These are phyloP conservation scores for Leccinum boreale DNA, from an alignment of 768 basidiomycete genomes.

Conservation along the genomic window DNA sequence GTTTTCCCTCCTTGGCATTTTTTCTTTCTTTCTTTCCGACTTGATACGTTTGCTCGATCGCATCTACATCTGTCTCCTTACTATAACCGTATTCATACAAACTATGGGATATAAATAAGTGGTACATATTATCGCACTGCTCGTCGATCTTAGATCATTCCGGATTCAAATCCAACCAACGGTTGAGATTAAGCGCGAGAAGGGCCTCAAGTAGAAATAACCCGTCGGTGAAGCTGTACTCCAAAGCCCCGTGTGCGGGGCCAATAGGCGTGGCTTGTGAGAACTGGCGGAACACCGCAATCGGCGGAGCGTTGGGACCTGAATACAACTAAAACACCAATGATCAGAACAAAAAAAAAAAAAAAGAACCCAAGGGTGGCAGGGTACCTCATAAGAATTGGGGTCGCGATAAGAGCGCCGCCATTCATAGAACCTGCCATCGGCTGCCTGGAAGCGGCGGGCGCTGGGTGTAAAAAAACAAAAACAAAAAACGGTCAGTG, in stretches of 20 bases:
- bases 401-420: slow-evolving; percentile 46
- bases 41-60: slow-evolving; percentile 12
- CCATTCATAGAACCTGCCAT: slow-evolving; percentile 66
- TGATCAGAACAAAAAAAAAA: slow-evolving; percentile 2
- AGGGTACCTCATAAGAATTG: slow-evolving; percentile 59
- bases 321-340: slow-evolving; percentile 41
- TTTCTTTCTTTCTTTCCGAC: slow-evolving; percentile 5
- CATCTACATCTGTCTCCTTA: slow-evolving; percentile 20
- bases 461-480: slow-evolving; percentile 39
- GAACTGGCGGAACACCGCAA: slow-evolving; percentile 59
- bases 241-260: slow-evolving; percentile 57
- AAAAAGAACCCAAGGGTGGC: background rate
- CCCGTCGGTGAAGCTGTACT: slow-evolving; percentile 62
- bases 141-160: slow-evolving; percentile 25
- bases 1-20: slow-evolving; percentile 7
- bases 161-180: slow-evolving; percentile 66
- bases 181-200: slow-evolving; percentile 65
- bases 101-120: slow-evolving; percentile 33
- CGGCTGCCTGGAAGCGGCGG: slow-evolving; percentile 55
- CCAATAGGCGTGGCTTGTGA: slow-evolving; percentile 56
- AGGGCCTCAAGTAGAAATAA: slow-evolving; percentile 59
- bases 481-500: background rate
- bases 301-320: slow-evolving; percentile 41
- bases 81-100: slow-evolving; percentile 33
- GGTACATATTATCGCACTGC: slow-evolving; percentile 12